Conservation (phyloP, 2,329 filamentous ascomycete genomes). For the Colletotrichum sp. region DNA sequence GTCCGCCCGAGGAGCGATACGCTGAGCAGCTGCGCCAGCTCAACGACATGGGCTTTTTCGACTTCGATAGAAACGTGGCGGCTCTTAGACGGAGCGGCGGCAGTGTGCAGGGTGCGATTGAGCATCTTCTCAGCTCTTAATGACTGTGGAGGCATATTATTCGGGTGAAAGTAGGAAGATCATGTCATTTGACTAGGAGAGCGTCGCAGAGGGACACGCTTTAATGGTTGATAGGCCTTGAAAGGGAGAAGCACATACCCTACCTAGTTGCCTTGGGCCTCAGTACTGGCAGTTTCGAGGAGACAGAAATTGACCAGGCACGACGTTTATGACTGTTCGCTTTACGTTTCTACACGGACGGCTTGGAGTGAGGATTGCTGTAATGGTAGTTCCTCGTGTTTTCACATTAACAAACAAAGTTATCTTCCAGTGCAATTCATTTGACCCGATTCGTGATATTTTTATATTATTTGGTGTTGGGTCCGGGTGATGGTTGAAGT, state of each 20-base stretch:
- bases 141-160: background rate
- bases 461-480: background rate
- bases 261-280: constrained; percentile 3
- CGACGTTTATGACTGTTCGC: constrained; percentile 12
- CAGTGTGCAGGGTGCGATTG: constrained; percentile 90
- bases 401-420: background rate
- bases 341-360: background rate
- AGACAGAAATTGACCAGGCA: constrained; percentile 16
- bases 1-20: constrained; percentile 93
- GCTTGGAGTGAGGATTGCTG: background rate
- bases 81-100: constrained; percentile 88
- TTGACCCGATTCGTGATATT: background rate
- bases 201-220: background rate
- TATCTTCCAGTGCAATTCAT: background rate
- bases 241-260: constrained; percentile 16
- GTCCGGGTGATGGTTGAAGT: background rate
- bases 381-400: background rate
- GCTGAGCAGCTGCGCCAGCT: constrained; percentile 88
- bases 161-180: background rate
- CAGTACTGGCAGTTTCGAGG: constrained; percentile 10
- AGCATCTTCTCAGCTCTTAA: constrained; percentile 63
- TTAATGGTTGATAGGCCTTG: constrained; percentile 10
- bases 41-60: constrained; percentile 99
- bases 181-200: background rate
- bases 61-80: constrained; percentile 92